Percentiles rank a stretch among this genome's conserved stretches.
phyloP scores from a whole-genome alignment of 2,329 filamentous ascomycete species.

The Cladosporium sp. region DNA sequence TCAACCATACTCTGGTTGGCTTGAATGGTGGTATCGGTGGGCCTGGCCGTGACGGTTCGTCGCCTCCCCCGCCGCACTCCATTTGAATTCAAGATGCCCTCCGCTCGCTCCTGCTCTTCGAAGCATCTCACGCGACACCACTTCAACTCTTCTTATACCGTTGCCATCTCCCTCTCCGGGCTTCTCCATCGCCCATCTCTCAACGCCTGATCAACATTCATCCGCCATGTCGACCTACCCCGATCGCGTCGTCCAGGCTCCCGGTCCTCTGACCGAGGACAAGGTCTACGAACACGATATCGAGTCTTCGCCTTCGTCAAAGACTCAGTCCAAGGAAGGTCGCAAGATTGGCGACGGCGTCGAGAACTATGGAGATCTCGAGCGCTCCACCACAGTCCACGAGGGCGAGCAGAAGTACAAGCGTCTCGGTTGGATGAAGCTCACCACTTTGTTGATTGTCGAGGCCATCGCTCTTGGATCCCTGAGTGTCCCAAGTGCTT shows the following conservation, averaged over 20 bases:
- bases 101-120: background rate
- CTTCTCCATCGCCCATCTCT: background rate
- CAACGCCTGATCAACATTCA: background rate
- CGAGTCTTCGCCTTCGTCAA: conserved; percentile 6
- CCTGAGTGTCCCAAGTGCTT: conserved; percentile 52
- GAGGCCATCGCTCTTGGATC: conserved; percentile 58
- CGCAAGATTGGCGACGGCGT: conserved; percentile 15
- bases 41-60: background rate
- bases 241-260: conserved; percentile 10
- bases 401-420: conserved; percentile 34
- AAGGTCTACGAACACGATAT: conserved; percentile 7
- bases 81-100: conserved; percentile 4
- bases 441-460: conserved; percentile 48
- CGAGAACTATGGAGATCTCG: conserved; percentile 24
- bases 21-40: background rate
- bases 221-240: conserved; percentile 10
- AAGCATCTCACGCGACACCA: background rate
- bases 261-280: conserved; percentile 11
- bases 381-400: conserved; percentile 24
- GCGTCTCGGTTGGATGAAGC: conserved; percentile 45
- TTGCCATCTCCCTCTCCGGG: background rate
- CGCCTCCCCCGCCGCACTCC: conserved; percentile 10
- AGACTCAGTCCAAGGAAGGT: conserved; percentile 7
- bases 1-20: conserved; percentile 10
- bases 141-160: background rate